These are phyloP conservation scores for Botrytis squamosa DNA, from an alignment of 2,329 filamentous ascomycete species.

Conservation along the genomic window DNA sequence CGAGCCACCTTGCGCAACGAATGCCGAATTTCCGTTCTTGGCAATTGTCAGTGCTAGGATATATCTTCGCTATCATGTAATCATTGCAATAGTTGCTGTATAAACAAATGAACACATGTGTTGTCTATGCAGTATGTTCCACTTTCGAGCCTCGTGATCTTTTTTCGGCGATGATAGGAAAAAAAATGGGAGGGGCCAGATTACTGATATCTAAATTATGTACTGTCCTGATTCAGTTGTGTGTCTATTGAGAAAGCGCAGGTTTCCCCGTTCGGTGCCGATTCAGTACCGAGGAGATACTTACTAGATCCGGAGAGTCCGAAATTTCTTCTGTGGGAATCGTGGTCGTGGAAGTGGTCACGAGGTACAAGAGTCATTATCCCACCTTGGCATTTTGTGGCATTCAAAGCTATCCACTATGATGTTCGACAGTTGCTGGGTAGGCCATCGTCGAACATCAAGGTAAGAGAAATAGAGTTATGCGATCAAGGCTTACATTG, in stretches of 20 bases:
- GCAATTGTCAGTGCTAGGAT: not conserved
- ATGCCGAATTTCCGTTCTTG: conserved; percentile 14
- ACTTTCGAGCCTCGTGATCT: not conserved
- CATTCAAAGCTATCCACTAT: not conserved
- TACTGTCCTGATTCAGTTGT: not conserved
- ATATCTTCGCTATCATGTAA: not conserved
- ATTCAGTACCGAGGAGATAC: not conserved
- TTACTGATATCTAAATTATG: not conserved
- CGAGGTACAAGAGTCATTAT: not conserved
- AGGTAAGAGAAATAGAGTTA: not conserved
- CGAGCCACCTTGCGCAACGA: not conserved
- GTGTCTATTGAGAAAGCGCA: not conserved
- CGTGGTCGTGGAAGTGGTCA: not conserved
- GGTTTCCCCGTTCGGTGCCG: not conserved
- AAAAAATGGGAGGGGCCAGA: not conserved
- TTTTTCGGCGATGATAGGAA: not conserved
- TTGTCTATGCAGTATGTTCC: not conserved
- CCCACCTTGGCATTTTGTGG: not conserved
- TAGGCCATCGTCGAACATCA: not conserved
- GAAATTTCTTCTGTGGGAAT: not conserved
- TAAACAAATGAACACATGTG: not conserved
- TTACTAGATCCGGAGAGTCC: not conserved
- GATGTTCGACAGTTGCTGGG: not conserved
- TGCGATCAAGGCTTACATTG: not conserved
- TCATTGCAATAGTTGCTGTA: not conserved